A percentile compares a stretch with the other conserved stretches of the same genome.
Evolutionary conservation across 2,329 filamentous ascomycete genomes (phyloP).

Genomic region (Fusarium beomiforme): DNA sequence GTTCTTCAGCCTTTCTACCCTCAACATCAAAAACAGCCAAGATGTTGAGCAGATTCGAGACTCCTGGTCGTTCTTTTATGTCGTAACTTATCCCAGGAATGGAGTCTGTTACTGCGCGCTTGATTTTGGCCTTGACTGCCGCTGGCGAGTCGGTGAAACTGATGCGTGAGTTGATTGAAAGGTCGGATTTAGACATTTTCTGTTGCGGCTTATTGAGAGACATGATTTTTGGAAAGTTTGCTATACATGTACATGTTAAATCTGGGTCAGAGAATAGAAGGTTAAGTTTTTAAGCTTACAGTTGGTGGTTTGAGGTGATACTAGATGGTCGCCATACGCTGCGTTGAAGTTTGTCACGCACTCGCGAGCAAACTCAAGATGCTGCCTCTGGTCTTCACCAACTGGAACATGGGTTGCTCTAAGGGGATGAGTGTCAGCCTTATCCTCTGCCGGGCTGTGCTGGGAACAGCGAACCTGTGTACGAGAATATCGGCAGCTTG

Average conservation of each 20-base stretch:
- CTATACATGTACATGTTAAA: slow-evolving; percentile 50
- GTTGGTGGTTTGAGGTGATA: slow-evolving; percentile 75
- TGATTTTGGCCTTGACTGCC: slow-evolving; percentile 76
- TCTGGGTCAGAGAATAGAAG: neutral
- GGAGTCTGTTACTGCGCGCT: slow-evolving; percentile 80
- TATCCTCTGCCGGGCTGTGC: neutral
- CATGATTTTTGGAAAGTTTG: slow-evolving; percentile 88
- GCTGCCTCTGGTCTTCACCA: slow-evolving; percentile 93
- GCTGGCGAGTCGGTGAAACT: slow-evolving; percentile 77
- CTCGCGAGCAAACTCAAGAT: slow-evolving; percentile 91
- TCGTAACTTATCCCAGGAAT: slow-evolving; percentile 76
- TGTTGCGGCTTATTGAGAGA: slow-evolving; percentile 78
- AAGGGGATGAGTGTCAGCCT: neutral
- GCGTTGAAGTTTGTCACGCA: slow-evolving; percentile 90
- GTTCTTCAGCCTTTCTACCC: slow-evolving; percentile 50
- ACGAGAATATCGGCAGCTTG: slow-evolving; percentile 95
- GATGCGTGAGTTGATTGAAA: slow-evolving; percentile 78
- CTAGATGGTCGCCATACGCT: slow-evolving; percentile 70
- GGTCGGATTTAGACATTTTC: slow-evolving; percentile 96
- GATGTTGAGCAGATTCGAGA: slow-evolving; percentile 87
- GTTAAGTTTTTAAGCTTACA: slow-evolving; percentile 57
- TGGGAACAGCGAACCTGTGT: slow-evolving; percentile 65
- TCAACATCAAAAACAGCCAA: slow-evolving; percentile 72
- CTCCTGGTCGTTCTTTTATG: slow-evolving; percentile 74
- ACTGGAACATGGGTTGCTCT: slow-evolving; percentile 95